A percentile compares a stretch with the other conserved stretches of the same genome.
Conservation (phyloP, 2,329 filamentous ascomycete genomes). For the Domatiomyces globalis region DNA sequence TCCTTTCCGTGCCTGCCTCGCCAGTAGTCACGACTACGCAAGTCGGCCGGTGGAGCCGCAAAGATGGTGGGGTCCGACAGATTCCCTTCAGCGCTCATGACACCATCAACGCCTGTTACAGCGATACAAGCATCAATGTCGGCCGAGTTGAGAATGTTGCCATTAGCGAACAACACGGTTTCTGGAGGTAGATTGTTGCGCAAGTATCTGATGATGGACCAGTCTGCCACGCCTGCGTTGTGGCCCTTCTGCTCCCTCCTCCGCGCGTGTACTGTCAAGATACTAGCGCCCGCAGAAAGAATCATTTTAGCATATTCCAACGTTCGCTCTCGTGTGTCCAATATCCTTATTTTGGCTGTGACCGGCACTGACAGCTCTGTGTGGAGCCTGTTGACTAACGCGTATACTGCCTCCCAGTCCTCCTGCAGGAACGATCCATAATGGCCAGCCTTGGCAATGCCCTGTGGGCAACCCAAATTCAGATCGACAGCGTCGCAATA, state of each 20-base stretch:
- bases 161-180: conserved; percentile 92
- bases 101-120: conserved; percentile 73
- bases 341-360: conserved; percentile 84
- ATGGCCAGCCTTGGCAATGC: conserved; percentile 77
- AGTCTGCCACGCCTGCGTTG: conserved; percentile 84
- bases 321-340: conserved; percentile 75
- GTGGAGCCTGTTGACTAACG: conserved; percentile 73
- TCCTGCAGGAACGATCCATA: conserved; percentile 95
- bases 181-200: conserved; percentile 70
- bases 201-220: conserved; percentile 68
- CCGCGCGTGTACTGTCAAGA: conserved; percentile 83
- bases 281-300: conserved; percentile 73
- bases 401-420: conserved; percentile 67
- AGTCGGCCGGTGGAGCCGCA: conserved; percentile 49
- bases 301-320: conserved; percentile 82
- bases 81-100: conserved; percentile 96
- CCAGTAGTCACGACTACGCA: conserved; percentile 74
- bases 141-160: conserved; percentile 69
- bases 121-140: conserved; percentile 67
- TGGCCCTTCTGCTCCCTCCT: conserved; percentile 89
- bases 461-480: conserved; percentile 91
- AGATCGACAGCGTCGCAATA: conserved; percentile 86
- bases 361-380: conserved; percentile 65
- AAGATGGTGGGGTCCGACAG: conserved; percentile 86
- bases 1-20: conserved; percentile 57